Percentiles rank a stretch among this genome's conserved stretches.
Conservation (phyloP, 2,329 filamentous ascomycete genomes). For the Allantophomopsis lycopodina region DNA sequence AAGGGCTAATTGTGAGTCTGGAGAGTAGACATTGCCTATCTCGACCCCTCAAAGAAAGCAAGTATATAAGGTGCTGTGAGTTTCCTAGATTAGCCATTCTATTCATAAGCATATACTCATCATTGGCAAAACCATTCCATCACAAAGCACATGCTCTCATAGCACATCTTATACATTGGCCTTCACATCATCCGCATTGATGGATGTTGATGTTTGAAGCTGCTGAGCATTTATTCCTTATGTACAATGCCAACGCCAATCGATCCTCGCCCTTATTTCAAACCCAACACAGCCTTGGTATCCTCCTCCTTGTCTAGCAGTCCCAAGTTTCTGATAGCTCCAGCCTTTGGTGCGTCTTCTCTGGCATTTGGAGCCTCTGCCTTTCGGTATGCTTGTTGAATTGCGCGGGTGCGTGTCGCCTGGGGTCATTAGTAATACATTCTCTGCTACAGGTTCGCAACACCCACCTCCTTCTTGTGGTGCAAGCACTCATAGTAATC, state of each 20-base stretch:
- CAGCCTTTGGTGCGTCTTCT: constrained; percentile 70
- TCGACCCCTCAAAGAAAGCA: no score
- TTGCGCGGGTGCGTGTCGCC: constrained; percentile 63
- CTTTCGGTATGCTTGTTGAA: constrained; percentile 79
- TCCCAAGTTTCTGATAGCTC: constrained; percentile 78
- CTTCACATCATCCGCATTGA: no score
- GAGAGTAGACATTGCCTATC: no score
- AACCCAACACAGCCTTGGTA: constrained; percentile 39
- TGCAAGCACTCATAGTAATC: constrained; percentile 99
- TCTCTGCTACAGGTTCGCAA: no score
- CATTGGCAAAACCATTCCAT: no score
- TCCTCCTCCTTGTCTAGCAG: constrained; percentile 76
- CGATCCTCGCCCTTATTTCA: constrained; percentile 11
- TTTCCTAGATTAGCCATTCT: no score
- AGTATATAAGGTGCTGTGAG: no score
- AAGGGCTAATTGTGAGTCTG: no score
- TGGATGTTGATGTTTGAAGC: not conserved
- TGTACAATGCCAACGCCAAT: constrained; percentile 11
- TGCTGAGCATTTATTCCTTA: constrained; percentile 8
- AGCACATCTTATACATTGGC: no score
- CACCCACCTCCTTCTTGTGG: constrained; percentile 90
- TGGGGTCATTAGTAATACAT: not conserved
- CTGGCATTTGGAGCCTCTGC: constrained; percentile 60
- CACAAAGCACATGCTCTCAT: no score
- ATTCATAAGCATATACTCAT: no score